Base-by-base conservation (phyloP, 768 basidiomycete species). In the Multifurca ochricompacta region DNA sequence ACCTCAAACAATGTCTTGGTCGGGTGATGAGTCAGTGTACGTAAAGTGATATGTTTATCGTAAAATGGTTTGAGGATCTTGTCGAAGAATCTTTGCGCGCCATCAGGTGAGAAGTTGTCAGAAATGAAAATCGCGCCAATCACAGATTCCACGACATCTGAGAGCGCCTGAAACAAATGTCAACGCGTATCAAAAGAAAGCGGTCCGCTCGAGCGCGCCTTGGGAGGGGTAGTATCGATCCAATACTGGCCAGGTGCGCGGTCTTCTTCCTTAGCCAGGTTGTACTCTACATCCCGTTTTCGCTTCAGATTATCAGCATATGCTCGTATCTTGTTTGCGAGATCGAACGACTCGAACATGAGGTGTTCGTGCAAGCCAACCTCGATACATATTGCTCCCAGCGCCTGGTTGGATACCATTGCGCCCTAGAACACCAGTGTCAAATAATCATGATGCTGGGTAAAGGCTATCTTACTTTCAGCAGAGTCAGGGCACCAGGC, bases 321-420 rank as follows among this genome's bases (percentile, higher is more conserved):
- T 28, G 70, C 65, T 14, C 73, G 68, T 45, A 91, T 81, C 42
- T 70, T 69, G 37, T 63, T 67, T 16, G 72, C 72, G 9, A 88
- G 68, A 11, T 74, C 69, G 37, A 74, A 70, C 4, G 82, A 82
- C 49, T 80, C 80, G 48, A 79, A 74, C 43, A 78, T 70, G 25
- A 91, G 68, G 66, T 83, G 70, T 39, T 81, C 69, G 53, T 87
- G 71, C 50, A 93, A 69, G 31, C 83, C 83, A 49, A 78, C 77
- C 59, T 75, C 76, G 16, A 91, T 81, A 60, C 85, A 89, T 54
- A 91, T 67, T 2, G 89, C 85, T 35, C 84, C 87, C 39, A 92
- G 71, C 16, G 84, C 74, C 28, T 81, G 77, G 66, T 91, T 91
- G 4, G 87, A 88, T 25, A 92, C 88, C 88, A 92, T 91, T 7